A percentile compares a stretch with the other conserved stretches of the same genome.
Conservation (phyloP, 805 yeast species). For the Kodamaea laetipori region DNA sequence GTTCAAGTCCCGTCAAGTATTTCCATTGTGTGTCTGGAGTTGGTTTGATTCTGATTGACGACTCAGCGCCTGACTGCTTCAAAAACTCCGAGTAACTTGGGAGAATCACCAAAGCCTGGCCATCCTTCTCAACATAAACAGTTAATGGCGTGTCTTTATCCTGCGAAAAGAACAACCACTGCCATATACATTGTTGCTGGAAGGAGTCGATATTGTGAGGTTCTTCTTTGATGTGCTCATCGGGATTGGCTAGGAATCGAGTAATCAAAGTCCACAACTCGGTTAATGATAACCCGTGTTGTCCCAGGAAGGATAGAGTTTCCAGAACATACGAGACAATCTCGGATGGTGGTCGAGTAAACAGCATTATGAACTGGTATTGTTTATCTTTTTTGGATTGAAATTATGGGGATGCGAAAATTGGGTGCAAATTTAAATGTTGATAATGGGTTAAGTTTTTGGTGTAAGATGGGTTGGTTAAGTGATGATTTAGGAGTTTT, state of each 20-base stretch:
- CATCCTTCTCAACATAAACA: constrained; percentile 18
- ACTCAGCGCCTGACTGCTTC: constrained; percentile 17
- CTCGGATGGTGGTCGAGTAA: constrained; percentile 22
- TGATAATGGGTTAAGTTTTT: neutral
- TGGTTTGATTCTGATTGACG: constrained; percentile 33
- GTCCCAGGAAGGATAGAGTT: constrained; percentile 36
- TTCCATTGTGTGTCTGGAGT: constrained; percentile 59
- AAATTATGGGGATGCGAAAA: neutral
- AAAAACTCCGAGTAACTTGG: constrained; percentile 24
- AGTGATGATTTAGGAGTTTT: no score
- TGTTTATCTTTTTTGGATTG: constrained; percentile 2
- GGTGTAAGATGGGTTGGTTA: neutral
- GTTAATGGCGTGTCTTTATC: constrained; percentile 16
- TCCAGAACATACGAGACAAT: constrained; percentile 27
- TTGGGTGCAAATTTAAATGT: neutral
- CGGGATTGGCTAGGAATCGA: constrained; percentile 1
- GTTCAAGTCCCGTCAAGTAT: constrained; percentile 52
- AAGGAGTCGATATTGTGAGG: constrained; percentile 32
- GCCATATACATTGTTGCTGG: constrained; percentile 43
- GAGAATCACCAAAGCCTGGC: constrained; percentile 17
- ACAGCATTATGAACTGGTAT: constrained; percentile 16
- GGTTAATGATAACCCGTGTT: constrained; percentile 27
- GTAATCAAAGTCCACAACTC: constrained; percentile 32
- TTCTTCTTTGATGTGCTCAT: constrained; percentile 17
- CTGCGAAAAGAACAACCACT: constrained; percentile 34